These are phyloP conservation scores for Paraleonurus japonicus DNA, from an alignment of 257 asterid species.

Conservation along the genomic window DNA sequence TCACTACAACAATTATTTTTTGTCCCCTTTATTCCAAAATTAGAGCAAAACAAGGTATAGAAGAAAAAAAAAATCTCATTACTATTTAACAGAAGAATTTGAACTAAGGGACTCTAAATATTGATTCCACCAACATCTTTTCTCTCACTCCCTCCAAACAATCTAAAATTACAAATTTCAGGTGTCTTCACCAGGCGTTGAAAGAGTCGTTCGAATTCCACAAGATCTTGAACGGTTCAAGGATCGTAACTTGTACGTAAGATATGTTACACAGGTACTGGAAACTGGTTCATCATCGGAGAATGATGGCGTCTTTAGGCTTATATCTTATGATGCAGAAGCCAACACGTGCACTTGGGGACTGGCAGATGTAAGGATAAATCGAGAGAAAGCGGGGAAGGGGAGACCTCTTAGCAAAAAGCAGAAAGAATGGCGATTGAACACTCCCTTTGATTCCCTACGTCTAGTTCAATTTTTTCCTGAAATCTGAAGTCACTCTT, in stretches of 20 bases:
- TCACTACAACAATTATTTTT: too few species aligned
- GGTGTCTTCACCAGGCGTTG: constrained; percentile 95
- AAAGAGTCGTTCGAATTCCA: constrained; percentile 70
- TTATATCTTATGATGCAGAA: constrained; percentile 54
- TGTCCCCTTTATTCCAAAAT: too few species aligned
- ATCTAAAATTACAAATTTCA: constrained; percentile 22
- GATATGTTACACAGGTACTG: constrained; percentile 41
- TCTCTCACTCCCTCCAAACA: background rate
- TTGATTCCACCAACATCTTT: constrained; percentile 2
- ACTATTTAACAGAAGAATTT: too few species aligned
- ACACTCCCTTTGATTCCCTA: constrained; percentile 59
- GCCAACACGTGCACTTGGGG: constrained; percentile 71
- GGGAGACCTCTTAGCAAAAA: constrained; percentile 89
- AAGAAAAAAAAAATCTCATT: too few species aligned
- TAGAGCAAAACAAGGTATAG: too few species aligned
- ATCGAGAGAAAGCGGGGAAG: constrained; percentile 83
- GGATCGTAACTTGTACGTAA: constrained; percentile 76
- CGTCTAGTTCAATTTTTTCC: constrained; percentile 62
- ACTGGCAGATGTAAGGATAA: constrained; percentile 73
- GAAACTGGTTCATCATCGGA: constrained; percentile 48
- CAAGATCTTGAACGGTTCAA: constrained; percentile 83
- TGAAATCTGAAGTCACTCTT: constrained; percentile 38
- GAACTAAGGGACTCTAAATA: background rate
- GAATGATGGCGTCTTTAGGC: constrained; percentile 66
- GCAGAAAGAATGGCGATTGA: constrained; percentile 79